These are phyloP conservation scores for Dalbergia cultrata DNA, from an alignment of 306 rosid genomes.

Conservation along the genomic window DNA sequence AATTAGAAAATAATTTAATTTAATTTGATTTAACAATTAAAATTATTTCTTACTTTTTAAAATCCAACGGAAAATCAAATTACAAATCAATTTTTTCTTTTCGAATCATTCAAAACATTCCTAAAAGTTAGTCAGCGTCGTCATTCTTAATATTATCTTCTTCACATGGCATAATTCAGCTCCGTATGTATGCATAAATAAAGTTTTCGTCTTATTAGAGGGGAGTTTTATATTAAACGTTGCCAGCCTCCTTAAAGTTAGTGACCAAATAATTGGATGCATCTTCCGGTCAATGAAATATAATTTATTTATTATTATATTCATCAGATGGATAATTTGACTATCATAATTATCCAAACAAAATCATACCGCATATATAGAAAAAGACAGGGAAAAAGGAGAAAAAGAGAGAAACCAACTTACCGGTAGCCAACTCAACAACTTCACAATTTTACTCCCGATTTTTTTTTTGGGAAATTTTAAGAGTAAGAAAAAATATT, in stretches of 20 bases:
- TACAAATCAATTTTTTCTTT: no score
- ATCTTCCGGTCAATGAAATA: neutral
- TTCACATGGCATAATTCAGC: neutral
- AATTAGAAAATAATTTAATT: no score
- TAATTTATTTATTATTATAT: neutral
- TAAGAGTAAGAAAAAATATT: no score
- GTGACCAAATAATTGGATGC: neutral
- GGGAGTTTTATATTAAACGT: neutral
- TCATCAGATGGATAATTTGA: neutral
- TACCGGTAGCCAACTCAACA: no score
- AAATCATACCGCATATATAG: neutral
- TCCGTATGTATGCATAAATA: neutral
- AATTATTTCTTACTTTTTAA: no score
- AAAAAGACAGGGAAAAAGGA: no score
- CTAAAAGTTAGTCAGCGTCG: neutral
- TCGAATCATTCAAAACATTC: no score
- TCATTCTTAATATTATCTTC: neutral
- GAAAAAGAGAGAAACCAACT: no score
- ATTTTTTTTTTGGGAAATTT: no score
- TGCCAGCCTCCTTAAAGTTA: neutral
- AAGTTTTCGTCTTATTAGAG: slow-evolving; percentile 7
- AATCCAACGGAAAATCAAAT: no score
- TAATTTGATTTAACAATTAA: no score
- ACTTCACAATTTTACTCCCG: no score
- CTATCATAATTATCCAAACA: neutral